These are phyloP conservation scores for Paracorniculantispora psalliotae DNA, from an alignment of 2,329 filamentous ascomycete species.

Conservation along the genomic window DNA sequence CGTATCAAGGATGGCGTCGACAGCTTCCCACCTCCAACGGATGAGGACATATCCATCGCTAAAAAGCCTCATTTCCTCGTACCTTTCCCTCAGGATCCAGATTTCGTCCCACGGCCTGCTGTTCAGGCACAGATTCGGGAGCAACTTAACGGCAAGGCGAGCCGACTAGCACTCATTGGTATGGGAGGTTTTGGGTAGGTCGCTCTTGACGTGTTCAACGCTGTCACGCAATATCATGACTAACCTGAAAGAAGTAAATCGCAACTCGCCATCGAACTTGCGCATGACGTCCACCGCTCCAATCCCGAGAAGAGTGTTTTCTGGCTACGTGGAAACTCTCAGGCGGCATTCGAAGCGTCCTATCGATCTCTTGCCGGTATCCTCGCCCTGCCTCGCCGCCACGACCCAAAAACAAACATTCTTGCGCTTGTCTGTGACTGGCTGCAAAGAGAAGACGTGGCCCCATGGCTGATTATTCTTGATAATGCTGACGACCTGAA, in stretches of 20 bases:
- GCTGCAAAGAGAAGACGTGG: slow-evolving; percentile 16
- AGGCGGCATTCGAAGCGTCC: slow-evolving; percentile 15
- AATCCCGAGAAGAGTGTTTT: slow-evolving; percentile 14
- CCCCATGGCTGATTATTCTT: slow-evolving; percentile 19
- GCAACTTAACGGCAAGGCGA: not conserved
- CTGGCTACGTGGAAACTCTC: slow-evolving; percentile 14
- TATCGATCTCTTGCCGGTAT: slow-evolving; percentile 13
- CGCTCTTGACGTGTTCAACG: rapidly evolving
- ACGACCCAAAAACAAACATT: slow-evolving; percentile 13
- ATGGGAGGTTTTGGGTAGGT: slow-evolving; percentile 17
- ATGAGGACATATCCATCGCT: slow-evolving; percentile 1
- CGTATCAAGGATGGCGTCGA: not conserved
- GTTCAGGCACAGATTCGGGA: slow-evolving; percentile 13
- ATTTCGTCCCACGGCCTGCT: slow-evolving; percentile 14
- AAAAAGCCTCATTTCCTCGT: slow-evolving; percentile 12
- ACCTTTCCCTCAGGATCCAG: slow-evolving; percentile 15
- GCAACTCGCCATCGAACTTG: slow-evolving; percentile 18
- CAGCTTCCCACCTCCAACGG: not conserved
- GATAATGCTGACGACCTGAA: slow-evolving; percentile 18
- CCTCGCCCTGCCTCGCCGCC: slow-evolving; percentile 12
- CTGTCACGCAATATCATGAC: not conserved
- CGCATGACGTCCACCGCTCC: slow-evolving; percentile 9
- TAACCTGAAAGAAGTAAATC: slow-evolving; percentile 17
- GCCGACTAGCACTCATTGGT: slow-evolving; percentile 14
- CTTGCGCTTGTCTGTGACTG: slow-evolving; percentile 16